These are phyloP conservation scores for Botrytis cinerea DNA, from an alignment of 2,329 filamentous ascomycete species.

Conservation along the genomic window DNA sequence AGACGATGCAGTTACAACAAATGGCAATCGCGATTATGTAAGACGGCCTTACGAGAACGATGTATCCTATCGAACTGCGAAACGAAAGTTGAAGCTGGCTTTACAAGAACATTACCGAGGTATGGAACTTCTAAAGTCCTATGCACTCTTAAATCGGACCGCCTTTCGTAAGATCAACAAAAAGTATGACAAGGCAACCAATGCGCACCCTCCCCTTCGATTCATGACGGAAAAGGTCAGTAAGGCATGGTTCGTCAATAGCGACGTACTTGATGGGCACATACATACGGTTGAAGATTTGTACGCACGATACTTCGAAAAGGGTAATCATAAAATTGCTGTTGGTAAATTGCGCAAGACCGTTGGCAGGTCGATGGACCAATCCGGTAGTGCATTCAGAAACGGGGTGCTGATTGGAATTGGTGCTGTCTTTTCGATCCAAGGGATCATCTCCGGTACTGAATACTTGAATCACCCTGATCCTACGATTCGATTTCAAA, in stretches of 20 bases:
- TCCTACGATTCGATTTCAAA: conserved; percentile 51
- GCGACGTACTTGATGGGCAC: conserved; percentile 78
- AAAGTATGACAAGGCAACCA: conserved; percentile 92
- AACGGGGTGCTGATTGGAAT: conserved; percentile 68
- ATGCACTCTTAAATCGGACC: conserved; percentile 84
- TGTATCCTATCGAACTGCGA: conserved; percentile 83
- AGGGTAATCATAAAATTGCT: conserved; percentile 89
- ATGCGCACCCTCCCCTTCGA: conserved; percentile 72
- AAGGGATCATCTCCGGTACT: conserved; percentile 63
- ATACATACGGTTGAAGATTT: conserved; percentile 84
- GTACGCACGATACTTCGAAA: conserved; percentile 92
- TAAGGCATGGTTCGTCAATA: conserved; percentile 87
- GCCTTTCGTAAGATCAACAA: conserved; percentile 98
- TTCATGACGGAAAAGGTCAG: conserved; percentile 94
- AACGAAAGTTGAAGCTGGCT: conserved; percentile 87
- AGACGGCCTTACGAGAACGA: conserved; percentile 53
- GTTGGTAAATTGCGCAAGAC: conserved; percentile 81
- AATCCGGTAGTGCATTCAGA: conserved; percentile 59
- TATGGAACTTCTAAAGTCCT: conserved; percentile 88
- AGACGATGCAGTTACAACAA: conserved; percentile 29
- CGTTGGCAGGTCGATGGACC: conserved; percentile 57
- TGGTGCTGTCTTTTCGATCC: conserved; percentile 64
- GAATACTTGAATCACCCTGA: conserved; percentile 55
- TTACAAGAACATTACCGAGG: conserved; percentile 92
- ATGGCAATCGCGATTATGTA: conserved; percentile 51